Evolutionary conservation across 2,329 filamentous ascomycete genomes (phyloP), one percentile per base, ranked within the genome.

Genomic region (Cytospora mali): DNA sequence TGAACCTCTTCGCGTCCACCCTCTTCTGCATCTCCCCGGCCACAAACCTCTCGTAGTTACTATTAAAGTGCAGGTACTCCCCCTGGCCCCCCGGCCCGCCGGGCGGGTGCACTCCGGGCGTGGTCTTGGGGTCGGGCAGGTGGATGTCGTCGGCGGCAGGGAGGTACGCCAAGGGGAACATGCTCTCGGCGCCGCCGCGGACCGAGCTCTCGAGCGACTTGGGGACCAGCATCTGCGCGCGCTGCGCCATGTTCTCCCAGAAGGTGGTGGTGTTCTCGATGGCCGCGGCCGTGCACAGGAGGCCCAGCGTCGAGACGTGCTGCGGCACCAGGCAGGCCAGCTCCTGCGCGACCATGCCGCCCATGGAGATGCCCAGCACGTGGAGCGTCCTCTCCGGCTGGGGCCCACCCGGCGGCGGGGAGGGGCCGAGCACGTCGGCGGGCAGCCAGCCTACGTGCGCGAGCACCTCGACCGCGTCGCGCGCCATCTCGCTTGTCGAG

Each of bases 271-370:
- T 87, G 75, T 87, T 87, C 67, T 87, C 82, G 62, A 89, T 80
- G 35, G 74, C 73, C 5, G 86, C 83, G 1, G 87, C 84, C 2
- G 88, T 90, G 73, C 82, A 86, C 66, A 88, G 75, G 3, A 91
- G 80, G 35, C 77, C 81, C 21, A 91, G 76, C 18, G 81, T 84
- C 27, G 78, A 76, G 58, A 91, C 72, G 53, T 83, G 78, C 14
- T 75, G 66, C 0, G 86, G 85, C 31, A 79, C 75, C n/a, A 80
- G 74, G 68, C 75, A 79, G 25, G 82, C 86, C 4, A 97, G 71
- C 76, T 97, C 93, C 75, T 96, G 93, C 2, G 91, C 86, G 69
- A 97, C 94, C 93, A 97, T 96, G 71, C 93, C 92, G 66, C 92
- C 92, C 84, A 96, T 90, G 64, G 88, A 92, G 67, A 94, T 87